phyloP scores from a whole-genome alignment of 345 rosid genomes.

The Brassica juncea region DNA sequence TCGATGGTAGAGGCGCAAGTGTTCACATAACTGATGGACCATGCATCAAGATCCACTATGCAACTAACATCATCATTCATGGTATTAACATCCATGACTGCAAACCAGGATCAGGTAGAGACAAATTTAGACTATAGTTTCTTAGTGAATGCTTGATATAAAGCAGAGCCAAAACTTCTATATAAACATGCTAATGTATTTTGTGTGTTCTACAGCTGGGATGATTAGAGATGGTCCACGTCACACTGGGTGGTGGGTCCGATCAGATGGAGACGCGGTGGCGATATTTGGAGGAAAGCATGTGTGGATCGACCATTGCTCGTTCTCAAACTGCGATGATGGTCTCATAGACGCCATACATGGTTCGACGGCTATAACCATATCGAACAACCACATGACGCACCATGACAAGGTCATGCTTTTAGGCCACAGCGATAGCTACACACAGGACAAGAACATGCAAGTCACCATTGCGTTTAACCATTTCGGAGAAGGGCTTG shows the following conservation, averaged over 20 bases:
- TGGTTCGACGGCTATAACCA: constrained; percentile 79
- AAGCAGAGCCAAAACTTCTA: not conserved
- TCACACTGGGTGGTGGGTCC: constrained; percentile 60
- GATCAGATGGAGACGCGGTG: constrained; percentile 71
- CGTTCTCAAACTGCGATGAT: constrained; percentile 68
- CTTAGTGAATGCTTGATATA: not conserved
- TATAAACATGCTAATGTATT: not conserved
- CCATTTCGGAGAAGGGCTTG: constrained; percentile 83
- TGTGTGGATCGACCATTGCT: constrained; percentile 79
- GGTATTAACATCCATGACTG: constrained; percentile 78
- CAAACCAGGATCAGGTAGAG: constrained; percentile 43
- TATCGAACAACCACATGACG: constrained; percentile 80
- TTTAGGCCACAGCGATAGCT: constrained; percentile 69
- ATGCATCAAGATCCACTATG: constrained; percentile 68
- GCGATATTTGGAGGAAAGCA: constrained; percentile 57
- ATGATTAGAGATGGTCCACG: constrained; percentile 56
- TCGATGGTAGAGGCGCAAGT: constrained; percentile 79
- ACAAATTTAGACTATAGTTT: not conserved
- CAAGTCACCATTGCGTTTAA: constrained; percentile 85
- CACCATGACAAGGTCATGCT: constrained; percentile 89
- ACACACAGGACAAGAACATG: constrained; percentile 68
- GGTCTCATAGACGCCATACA: constrained; percentile 80
- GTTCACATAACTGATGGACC: constrained; percentile 79
- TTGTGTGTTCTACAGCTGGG: constrained; percentile 26
- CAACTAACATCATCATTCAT: constrained; percentile 70